Base-by-base conservation (phyloP, 306 rosid genomes). In the Fragaria nilgerrensis region DNA sequence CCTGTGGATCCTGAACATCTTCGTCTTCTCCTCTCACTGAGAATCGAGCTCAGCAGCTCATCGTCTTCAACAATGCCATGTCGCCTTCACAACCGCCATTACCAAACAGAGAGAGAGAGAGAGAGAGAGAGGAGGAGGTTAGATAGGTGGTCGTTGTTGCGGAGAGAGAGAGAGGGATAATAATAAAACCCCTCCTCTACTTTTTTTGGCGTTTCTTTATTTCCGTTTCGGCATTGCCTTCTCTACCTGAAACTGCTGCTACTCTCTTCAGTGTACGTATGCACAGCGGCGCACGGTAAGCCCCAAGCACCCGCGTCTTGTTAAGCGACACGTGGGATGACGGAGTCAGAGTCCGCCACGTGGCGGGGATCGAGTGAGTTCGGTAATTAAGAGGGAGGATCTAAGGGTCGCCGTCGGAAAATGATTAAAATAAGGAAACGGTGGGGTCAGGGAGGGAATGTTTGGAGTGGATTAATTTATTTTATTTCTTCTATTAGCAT, bases 1-100 rank as follows among this genome's bases (percentile, higher is more conserved):
- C 86, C 85, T 95, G 64, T 90, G 95, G 68, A 95, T 29, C 88
- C 92, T 86, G 74, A 95, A 90, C 98, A 95, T 95, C 77, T 63
- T 80, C 77, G 58, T 66, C 70, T 78, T 74, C 72, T 68, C 58
- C 52, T 29, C 68, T 34, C 23, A 13, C 59, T 34, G 50, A 32
- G 25, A 74, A 39, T 22, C 37, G 36, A 41, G 32, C 34, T 23
- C 39, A 34, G 9, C 39, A 34, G 9, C 11, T 17, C 70, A 65
- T 65, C 47, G 15, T 19, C 19, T 39, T 9, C 19, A 11, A 10
- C 27, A 36, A 36, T 22, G n/a, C 17, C n/a, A 14, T 50, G 5
- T 53, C 65, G 37, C 41, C 81, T 63, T 68, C 79, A 55, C 81
- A 82, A 82, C 78, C 72, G 74, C 48, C 86, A 75, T 80, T 80